Evolutionary conservation across 352 stramenopile genomes (phyloP).

Genomic region (Pythium biforme): DNA sequence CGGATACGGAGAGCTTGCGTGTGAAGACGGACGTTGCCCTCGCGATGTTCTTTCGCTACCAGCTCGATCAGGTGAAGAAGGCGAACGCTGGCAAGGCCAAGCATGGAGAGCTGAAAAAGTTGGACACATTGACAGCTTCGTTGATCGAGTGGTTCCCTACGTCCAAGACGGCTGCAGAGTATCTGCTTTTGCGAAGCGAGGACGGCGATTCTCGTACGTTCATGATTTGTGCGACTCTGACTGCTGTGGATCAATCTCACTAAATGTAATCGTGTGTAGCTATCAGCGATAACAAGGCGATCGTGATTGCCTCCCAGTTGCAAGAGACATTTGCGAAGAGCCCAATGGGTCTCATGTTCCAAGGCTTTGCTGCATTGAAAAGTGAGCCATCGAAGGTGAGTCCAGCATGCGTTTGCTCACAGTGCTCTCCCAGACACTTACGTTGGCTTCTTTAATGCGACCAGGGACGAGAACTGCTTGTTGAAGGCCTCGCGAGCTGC

Average conservation of each 20-base stretch:
- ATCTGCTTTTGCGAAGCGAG: constrained; percentile 68
- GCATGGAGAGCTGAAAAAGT: constrained; percentile 37
- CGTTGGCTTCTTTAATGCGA: background rate
- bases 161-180: constrained; percentile 62
- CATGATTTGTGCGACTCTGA: background rate
- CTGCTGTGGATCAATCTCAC: background rate
- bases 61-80: constrained; percentile 55
- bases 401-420: background rate
- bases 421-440: background rate
- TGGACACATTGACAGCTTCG: constrained; percentile 49
- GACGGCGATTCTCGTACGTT: constrained; percentile 67
- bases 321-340: constrained; percentile 13
- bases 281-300: constrained; percentile 2
- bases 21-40: constrained; percentile 45
- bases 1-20: constrained; percentile 18
- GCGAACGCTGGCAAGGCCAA: constrained; percentile 26
- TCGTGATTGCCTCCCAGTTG: background rate
- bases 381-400: constrained; percentile 4
- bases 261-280: constrained; percentile 3
- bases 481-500: constrained; percentile 59
- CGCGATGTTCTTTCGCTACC: constrained; percentile 69
- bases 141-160: constrained; percentile 59
- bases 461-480: constrained; percentile 44
- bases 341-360: constrained; percentile 27
- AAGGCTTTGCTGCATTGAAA: constrained; percentile 2